Base-by-base conservation (phyloP, 2,329 filamentous ascomycete species). In the Clarireedia sp. region DNA sequence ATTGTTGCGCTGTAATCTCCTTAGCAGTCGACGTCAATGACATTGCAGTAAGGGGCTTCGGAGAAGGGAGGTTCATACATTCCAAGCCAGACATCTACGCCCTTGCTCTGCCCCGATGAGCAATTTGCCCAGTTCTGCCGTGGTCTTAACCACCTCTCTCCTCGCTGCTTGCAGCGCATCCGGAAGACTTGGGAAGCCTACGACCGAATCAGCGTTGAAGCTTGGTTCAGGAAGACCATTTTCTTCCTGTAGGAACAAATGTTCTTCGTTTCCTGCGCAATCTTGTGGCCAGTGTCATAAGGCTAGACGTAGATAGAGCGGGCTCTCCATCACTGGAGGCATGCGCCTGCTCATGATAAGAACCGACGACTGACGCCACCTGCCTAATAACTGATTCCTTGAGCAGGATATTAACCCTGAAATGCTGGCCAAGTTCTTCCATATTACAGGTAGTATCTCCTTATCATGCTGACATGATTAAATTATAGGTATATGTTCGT, bases 71-170 rank as follows among this genome's bases (percentile, higher is more conserved):
- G 17, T 12, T 69, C 75, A 66, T 63, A 78, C 77, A 63, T 72
- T 75, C 78, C 75, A 80, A 52, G 75, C 70, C 51, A 74, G 72
- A 75, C 76, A 81, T 66, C 78, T 69, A 7, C 81, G 62, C n/a
- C 67, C 70, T 61, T 81, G 77, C 37, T 72, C 69, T 0, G 78
- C 78, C 0, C 78, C 78, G 21, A 75, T 71, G 16, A 76, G 73
- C 50, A 81, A 66, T 47, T 71, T 66, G 2, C 70, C 71, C 14
- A 81, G 69, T 59, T 80, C 75, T 54, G 70, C 73, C 2, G 76
- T 75, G 8, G 78, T 77, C 57, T 70, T 70, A 6, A 80, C 71
- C 50, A 81, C 70, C 54, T 75, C 73, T 53, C 73, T 70, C 33
- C 78, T 72, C 55, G 73, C 73, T 55, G 64, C 68, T 56, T 74